Percentiles rank a stretch among this genome's conserved stretches.
These are phyloP conservation scores for Carex cristatella DNA, from an alignment of 176 grass and related monocot species.

Conservation along the genomic window DNA sequence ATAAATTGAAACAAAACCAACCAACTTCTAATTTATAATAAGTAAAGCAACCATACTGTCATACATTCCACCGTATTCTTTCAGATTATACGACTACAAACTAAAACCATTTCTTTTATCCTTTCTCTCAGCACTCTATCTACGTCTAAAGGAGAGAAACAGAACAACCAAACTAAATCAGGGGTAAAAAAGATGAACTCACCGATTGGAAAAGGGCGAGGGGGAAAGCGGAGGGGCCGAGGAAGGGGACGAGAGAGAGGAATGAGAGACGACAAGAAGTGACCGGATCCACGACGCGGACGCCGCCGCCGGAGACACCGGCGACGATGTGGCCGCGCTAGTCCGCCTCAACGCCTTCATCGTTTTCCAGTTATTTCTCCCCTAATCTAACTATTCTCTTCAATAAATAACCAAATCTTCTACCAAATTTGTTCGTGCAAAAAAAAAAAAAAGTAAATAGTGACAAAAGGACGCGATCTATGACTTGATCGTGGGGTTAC, in stretches of 20 bases:
- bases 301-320: constrained; percentile 18
- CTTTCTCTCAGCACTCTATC: not conserved
- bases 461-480: constrained; percentile 3
- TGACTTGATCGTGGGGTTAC: constrained; percentile 7
- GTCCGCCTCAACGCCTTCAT: constrained; percentile 17
- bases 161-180: not conserved
- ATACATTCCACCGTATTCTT: not conserved
- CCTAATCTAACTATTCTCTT: not conserved
- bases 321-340: not conserved
- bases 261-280: constrained; percentile 20
- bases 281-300: constrained; percentile 22
- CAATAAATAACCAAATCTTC: constrained; percentile 15
- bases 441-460: not conserved
- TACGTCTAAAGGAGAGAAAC: not conserved
- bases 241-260: constrained; percentile 20
- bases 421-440: not conserved
- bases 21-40: not conserved
- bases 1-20: not conserved
- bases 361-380: not conserved
- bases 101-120: not conserved
- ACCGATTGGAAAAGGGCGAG: constrained; percentile 19
- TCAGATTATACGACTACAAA: not conserved
- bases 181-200: not conserved
- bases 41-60: not conserved
- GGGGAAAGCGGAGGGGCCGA: constrained; percentile 13